Evolutionary conservation across 2,329 filamentous ascomycete species (phyloP).

Genomic region (Aspergillus sp.): DNA sequence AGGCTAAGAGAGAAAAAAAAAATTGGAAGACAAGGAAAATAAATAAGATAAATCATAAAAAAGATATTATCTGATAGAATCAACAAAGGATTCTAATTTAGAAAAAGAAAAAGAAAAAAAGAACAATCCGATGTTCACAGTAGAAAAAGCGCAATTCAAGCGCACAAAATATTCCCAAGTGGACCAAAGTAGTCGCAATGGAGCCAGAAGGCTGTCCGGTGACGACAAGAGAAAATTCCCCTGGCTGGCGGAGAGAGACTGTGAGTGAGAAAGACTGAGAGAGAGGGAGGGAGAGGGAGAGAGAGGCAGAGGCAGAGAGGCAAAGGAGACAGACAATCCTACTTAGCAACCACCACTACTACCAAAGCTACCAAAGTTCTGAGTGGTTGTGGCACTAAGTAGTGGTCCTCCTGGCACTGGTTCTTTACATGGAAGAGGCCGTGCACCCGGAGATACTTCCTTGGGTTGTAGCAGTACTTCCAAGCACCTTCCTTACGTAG

Average conservation of each 20-base stretch:
- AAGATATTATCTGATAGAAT: neutral
- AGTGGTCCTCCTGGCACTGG: neutral
- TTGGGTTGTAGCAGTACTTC: neutral
- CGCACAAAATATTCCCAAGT: neutral
- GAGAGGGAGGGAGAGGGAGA: neutral
- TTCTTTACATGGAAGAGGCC: neutral
- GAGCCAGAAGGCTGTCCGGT: neutral
- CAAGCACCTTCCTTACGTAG: too few species aligned
- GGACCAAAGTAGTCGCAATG: neutral
- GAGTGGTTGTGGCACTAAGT: too few species aligned
- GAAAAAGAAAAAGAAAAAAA: neutral
- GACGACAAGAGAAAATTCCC: neutral
- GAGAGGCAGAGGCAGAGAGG: neutral
- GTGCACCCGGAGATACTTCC: neutral
- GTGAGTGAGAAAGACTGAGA: neutral
- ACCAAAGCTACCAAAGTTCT: neutral
- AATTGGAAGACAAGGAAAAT: neutral
- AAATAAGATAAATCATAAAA: too few species aligned
- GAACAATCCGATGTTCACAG: neutral
- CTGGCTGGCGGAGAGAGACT: neutral
- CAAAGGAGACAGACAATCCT: neutral
- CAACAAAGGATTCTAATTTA: neutral
- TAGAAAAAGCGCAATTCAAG: neutral
- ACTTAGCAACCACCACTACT: too few species aligned
- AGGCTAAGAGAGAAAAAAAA: slow-evolving; percentile 3